Evolutionary conservation across 1,284 basidiomycete genomes (phyloP).

Genomic region (Melampsora larici-populina): DNA sequence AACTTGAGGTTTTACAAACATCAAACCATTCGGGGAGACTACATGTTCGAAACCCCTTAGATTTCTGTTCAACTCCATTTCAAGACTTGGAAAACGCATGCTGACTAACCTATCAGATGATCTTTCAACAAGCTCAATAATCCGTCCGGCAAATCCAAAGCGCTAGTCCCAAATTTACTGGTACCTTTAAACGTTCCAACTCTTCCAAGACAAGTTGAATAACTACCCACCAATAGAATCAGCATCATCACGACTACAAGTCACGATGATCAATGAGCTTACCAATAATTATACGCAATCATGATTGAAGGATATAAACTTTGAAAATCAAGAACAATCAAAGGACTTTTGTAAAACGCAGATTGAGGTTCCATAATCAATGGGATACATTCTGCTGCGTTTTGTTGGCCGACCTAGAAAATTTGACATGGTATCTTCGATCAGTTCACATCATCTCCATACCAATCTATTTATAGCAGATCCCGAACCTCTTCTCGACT

Average conservation of each 20-base stretch:
- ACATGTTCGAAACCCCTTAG: background rate
- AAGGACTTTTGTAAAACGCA: conserved; percentile 85
- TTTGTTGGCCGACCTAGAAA: conserved; percentile 82
- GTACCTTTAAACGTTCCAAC: conserved; percentile 76
- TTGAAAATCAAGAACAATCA: conserved; percentile 91
- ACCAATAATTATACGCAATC: conserved; percentile 98
- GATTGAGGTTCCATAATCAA: conserved; percentile 91
- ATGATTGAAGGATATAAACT: conserved; percentile 93
- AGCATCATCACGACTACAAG: background rate
- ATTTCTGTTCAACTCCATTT: no score
- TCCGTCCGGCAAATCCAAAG: conserved; percentile 69
- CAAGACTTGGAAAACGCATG: background rate
- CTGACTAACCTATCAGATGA: conserved; percentile 66
- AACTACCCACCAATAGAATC: conserved; percentile 22
- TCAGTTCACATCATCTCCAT: background rate
- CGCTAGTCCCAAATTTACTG: conserved; percentile 76
- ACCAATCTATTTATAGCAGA: no score
- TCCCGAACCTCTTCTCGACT: conserved; percentile 70
- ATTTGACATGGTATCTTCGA: conserved; percentile 29
- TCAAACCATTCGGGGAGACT: conserved; percentile 92
- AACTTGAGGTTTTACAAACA: conserved; percentile 83
- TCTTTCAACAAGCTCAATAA: conserved; percentile 67
- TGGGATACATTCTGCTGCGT: conserved; percentile 90
- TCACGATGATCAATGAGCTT: conserved; percentile 57
- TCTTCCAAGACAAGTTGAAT: conserved; percentile 84